Conservation (phyloP, 176 grass and related monocot genomes). For the Aegilops speltoides region DNA sequence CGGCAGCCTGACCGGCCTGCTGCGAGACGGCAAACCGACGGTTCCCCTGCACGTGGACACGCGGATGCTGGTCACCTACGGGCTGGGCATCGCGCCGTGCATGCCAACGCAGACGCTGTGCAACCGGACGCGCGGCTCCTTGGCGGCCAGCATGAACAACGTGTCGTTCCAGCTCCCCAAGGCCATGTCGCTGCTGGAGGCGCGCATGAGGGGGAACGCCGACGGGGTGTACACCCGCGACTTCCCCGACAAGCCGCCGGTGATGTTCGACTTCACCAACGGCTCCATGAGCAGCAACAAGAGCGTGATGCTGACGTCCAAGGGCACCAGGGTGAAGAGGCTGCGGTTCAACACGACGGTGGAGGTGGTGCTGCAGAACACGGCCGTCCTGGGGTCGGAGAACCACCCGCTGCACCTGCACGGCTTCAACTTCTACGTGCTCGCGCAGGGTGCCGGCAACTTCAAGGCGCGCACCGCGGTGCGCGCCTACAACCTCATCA, state of each 20-base stretch:
- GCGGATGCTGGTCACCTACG: conserved; percentile 50
- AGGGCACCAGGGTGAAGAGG: conserved; percentile 48
- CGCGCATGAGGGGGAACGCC: conserved; percentile 1
- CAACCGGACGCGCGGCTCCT: conserved; percentile 48
- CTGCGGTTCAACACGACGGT: conserved; percentile 57
- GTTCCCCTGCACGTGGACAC: conserved; percentile 44
- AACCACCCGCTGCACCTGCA: conserved; percentile 67
- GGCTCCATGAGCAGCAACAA: background rate
- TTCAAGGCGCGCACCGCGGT: conserved; percentile 11
- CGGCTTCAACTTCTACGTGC: conserved; percentile 52
- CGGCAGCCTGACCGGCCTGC: conserved; percentile 42
- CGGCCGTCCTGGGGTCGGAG: conserved; percentile 45
- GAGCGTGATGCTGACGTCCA: conserved; percentile 22
- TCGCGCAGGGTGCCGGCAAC: conserved; percentile 56
- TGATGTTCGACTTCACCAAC: conserved; percentile 54
- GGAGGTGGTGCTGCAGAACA: conserved; percentile 74
- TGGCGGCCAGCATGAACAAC: conserved; percentile 80
- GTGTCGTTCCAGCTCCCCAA: conserved; percentile 58
- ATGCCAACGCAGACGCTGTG: conserved; percentile 43
- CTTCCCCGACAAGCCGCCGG: conserved; percentile 53
- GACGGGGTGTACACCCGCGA: conserved; percentile 52
- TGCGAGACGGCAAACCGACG: conserved; percentile 35
- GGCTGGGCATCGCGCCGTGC: conserved; percentile 43
- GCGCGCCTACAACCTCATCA: conserved; percentile 36
- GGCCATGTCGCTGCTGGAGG: conserved; percentile 48